These are phyloP conservation scores for Fomitiporia mediterranea DNA, from an alignment of 1,284 basidiomycete species.

Conservation along the genomic window DNA sequence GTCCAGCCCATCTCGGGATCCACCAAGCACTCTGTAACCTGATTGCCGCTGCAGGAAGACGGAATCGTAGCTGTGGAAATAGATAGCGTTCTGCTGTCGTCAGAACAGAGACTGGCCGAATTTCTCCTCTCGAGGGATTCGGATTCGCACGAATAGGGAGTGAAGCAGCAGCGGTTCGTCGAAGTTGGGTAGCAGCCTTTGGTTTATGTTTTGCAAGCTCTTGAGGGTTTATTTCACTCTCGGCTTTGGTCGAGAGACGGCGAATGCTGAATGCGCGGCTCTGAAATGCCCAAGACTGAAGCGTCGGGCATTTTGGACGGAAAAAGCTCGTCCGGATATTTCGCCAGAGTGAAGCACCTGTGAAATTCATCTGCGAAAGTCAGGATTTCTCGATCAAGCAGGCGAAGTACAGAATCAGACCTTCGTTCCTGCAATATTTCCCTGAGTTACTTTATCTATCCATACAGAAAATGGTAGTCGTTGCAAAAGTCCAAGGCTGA, in stretches of 20 bases:
- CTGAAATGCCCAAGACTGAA: background rate
- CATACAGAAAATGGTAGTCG: too few relatives aligned
- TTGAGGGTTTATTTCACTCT: background rate
- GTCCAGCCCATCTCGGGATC: slow-evolving; percentile 61
- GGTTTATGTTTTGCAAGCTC: slow-evolving; percentile 51
- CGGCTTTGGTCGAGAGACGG: background rate
- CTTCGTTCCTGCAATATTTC: too few relatives aligned
- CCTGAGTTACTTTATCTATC: too few relatives aligned
- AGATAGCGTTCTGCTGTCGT: slow-evolving; percentile 74
- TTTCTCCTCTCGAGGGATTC: slow-evolving; percentile 70
- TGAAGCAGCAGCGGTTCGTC: slow-evolving; percentile 67
- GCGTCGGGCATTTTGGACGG: slow-evolving; percentile 2
- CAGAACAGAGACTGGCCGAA: slow-evolving; percentile 69
- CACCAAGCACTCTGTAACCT: slow-evolving; percentile 71
- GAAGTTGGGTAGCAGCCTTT: slow-evolving; percentile 69
- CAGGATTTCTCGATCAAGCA: background rate
- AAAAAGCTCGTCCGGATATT: slow-evolving; percentile 6
- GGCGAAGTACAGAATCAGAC: background rate
- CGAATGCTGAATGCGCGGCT: background rate
- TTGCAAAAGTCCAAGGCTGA: too few relatives aligned
- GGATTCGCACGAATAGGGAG: slow-evolving; percentile 74
- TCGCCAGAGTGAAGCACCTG: slow-evolving; percentile 10
- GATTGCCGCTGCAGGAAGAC: slow-evolving; percentile 49
- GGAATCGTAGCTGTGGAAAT: slow-evolving; percentile 49
- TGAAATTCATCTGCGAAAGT: slow-evolving; percentile 14